These are phyloP conservation scores for Collybia mongolica DNA, from an alignment of 768 basidiomycete genomes.

Conservation along the genomic window DNA sequence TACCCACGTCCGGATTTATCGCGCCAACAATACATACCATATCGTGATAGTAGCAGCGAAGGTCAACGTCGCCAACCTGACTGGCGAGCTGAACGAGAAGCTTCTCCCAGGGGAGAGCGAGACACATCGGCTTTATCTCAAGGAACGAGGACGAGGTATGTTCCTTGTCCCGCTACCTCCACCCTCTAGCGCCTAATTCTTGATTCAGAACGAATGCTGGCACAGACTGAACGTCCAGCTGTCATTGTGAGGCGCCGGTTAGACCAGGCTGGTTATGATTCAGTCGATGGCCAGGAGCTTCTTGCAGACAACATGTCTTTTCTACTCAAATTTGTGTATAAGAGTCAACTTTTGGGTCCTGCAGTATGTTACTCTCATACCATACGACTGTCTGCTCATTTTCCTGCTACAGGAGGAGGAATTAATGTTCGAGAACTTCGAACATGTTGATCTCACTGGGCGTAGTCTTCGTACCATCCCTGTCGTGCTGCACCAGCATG, in stretches of 20 bases:
- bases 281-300: conserved; percentile 74
- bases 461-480: conserved; percentile 86
- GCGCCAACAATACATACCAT: conserved; percentile 69
- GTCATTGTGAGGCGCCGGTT: conserved; percentile 80
- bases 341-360: conserved; percentile 66
- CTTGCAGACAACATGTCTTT: conserved; percentile 79
- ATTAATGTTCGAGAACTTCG: conserved; percentile 65
- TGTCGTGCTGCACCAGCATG: conserved; percentile 79
- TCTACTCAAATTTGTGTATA: conserved; percentile 88
- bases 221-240: conserved; percentile 79
- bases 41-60: conserved; percentile 61
- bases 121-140: conserved; percentile 69
- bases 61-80: conserved; percentile 70
- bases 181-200: background rate
- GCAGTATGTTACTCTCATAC: conserved; percentile 41
- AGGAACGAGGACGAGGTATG: conserved; percentile 74
- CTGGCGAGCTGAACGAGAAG: conserved; percentile 58
- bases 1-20: conserved; percentile 71
- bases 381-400: background rate
- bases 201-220: conserved; percentile 75
- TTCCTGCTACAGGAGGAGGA: conserved; percentile 62
- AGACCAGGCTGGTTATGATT: conserved; percentile 87
- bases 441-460: conserved; percentile 79
- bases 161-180: conserved; percentile 5
- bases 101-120: conserved; percentile 50